Percentiles rank a stretch among this genome's conserved stretches.
Evolutionary conservation across 345 rosid genomes (phyloP).

Genomic region (Citrus australasica): DNA sequence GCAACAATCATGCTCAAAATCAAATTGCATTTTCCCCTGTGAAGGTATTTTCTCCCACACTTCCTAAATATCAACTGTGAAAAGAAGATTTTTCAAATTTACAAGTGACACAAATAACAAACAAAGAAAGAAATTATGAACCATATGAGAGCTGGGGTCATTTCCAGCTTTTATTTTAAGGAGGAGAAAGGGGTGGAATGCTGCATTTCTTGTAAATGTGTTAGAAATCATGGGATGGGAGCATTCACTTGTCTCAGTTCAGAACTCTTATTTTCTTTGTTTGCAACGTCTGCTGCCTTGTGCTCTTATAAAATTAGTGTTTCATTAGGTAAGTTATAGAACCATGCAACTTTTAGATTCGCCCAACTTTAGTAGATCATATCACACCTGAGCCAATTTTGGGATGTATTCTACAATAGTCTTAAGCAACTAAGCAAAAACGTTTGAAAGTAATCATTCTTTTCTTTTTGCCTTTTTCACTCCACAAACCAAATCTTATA

Average conservation of each 20-base stretch:
- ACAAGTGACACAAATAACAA: not conserved
- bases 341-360: not conserved
- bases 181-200: not conserved
- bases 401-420: not conserved
- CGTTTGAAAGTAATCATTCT: not conserved
- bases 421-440: not conserved
- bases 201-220: not conserved
- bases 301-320: not conserved
- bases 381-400: not conserved
- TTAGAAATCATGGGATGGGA: not conserved
- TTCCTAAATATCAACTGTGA: no score
- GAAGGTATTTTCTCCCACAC: no score
- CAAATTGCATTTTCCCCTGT: not conserved
- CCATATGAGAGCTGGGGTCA: no score
- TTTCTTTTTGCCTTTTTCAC: not conserved
- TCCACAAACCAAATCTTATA: not conserved
- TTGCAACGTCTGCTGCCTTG: not conserved
- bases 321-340: not conserved
- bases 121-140: no score
- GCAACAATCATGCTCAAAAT: not conserved
- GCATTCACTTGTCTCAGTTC: not conserved
- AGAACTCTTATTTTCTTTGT: not conserved
- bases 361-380: not conserved
- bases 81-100: not conserved
- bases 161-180: no score